These are phyloP conservation scores for Skeletonema menzelii DNA, from an alignment of 108 stramenopile species.

Conservation along the genomic window DNA sequence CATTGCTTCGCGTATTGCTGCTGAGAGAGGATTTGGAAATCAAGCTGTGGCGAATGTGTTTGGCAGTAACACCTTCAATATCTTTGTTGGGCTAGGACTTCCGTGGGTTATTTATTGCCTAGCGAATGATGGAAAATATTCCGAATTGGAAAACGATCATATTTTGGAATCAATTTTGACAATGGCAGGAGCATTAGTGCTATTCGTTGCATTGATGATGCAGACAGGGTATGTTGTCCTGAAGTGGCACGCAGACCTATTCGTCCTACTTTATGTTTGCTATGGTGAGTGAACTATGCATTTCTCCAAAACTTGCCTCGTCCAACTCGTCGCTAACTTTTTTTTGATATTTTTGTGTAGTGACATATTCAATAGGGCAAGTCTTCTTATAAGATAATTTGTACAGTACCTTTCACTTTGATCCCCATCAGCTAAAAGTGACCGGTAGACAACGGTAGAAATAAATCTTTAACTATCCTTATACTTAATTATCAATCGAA, in stretches of 20 bases:
- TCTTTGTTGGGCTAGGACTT: slow-evolving; percentile 81
- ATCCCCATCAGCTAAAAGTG: too few relatives aligned
- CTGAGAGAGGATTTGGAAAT: slow-evolving; percentile 85
- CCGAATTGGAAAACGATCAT: slow-evolving; percentile 61
- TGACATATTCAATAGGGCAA: neutral
- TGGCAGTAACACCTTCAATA: slow-evolving; percentile 90
- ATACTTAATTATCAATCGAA: neutral
- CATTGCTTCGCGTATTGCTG: slow-evolving; percentile 70
- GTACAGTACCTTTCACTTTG: neutral
- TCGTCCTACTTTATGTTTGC: slow-evolving; percentile 51
- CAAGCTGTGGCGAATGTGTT: slow-evolving; percentile 90
- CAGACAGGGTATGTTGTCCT: slow-evolving; percentile 54
- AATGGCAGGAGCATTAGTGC: slow-evolving; percentile 45
- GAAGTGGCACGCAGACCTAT: slow-evolving; percentile 73
- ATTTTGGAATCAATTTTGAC: slow-evolving; percentile 67
- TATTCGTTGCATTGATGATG: slow-evolving; percentile 64
- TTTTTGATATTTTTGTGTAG: neutral
- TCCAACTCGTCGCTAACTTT: neutral
- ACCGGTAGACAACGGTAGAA: neutral
- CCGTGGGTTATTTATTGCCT: slow-evolving; percentile 81
- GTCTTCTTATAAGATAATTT: neutral
- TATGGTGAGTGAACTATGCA: slow-evolving; percentile 21
- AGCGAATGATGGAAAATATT: slow-evolving; percentile 56
- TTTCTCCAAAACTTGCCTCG: neutral
- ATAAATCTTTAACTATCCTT: neutral